These are phyloP conservation scores for Neonothopanus nambi DNA, from an alignment of 1,284 basidiomycete genomes.

Conservation along the genomic window DNA sequence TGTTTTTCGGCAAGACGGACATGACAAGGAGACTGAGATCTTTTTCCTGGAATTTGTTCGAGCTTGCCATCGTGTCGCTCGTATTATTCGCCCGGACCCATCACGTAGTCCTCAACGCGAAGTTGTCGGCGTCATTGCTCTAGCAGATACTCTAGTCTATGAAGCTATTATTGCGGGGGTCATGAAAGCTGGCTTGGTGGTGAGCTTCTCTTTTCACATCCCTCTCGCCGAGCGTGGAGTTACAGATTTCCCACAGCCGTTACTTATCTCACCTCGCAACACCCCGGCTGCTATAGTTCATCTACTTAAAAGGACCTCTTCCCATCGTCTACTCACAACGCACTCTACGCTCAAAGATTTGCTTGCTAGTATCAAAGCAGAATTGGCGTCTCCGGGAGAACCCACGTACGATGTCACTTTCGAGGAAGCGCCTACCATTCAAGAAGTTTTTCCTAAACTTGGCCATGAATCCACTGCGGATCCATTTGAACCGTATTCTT, in stretches of 20 bases:
- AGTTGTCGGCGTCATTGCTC: conserved; percentile 32
- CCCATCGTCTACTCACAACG: conserved; percentile 34
- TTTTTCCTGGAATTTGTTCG: conserved; percentile 7
- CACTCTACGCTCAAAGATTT: conserved; percentile 25
- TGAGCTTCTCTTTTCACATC: conserved; percentile 12
- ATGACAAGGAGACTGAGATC: conserved; percentile 5
- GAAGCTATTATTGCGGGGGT: conserved; percentile 31
- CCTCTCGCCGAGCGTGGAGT: background rate
- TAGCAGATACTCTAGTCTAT: conserved; percentile 32
- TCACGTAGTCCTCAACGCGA: conserved; percentile 24
- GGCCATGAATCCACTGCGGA: conserved; percentile 21
- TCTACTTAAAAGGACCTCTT: conserved; percentile 30
- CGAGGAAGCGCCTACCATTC: conserved; percentile 30
- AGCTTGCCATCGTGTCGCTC: conserved; percentile 26
- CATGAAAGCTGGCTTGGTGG: conserved; percentile 30
- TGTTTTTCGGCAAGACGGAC: conserved; percentile 14
- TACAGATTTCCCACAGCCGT: conserved; percentile 22
- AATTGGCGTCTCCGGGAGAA: conserved; percentile 14
- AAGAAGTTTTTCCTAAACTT: conserved; percentile 30
- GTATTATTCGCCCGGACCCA: conserved; percentile 27
- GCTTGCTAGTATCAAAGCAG: conserved; percentile 24
- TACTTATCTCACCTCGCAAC: conserved; percentile 38
- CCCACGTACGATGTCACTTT: conserved; percentile 24
- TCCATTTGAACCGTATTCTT: conserved; percentile 24
- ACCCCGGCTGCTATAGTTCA: conserved; percentile 33